A percentile compares a stretch with the other conserved stretches of the same genome.
Evolutionary conservation across 805 yeast genomes (phyloP).

Genomic region (Saccharomyces jurei): DNA sequence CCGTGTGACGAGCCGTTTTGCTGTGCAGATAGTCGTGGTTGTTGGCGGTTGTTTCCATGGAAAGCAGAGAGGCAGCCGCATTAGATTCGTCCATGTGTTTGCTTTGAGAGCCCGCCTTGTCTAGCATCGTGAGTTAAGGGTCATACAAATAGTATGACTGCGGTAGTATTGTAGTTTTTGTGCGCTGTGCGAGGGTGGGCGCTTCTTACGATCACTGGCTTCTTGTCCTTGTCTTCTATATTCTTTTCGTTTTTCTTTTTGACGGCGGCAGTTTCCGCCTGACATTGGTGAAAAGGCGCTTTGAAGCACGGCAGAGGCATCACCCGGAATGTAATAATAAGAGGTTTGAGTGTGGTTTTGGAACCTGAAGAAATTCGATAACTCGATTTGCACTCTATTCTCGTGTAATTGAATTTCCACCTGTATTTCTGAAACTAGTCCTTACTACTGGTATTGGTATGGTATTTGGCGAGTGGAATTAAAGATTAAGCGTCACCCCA

Average conservation of each 20-base stretch:
- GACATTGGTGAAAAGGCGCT: neutral
- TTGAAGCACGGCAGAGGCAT: neutral
- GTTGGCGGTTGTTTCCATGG: neutral
- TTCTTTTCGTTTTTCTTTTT: neutral
- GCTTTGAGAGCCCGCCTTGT: neutral
- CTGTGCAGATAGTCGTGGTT: neutral
- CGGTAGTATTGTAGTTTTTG: neutral
- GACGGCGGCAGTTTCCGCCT: neutral
- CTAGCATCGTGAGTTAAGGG: neutral
- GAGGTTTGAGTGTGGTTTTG: neutral
- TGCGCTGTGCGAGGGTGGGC: neutral
- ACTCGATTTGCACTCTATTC: neutral
- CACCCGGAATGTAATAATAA: neutral
- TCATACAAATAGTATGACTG: neutral
- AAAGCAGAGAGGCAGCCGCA: neutral
- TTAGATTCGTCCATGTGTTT: neutral
- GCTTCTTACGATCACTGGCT: neutral
- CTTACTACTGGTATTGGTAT: neutral
- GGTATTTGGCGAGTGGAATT: neutral
- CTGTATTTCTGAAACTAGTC: neutral
- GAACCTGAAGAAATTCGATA: no score
- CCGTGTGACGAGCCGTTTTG: neutral
- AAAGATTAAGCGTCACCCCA: neutral
- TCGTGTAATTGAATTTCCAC: neutral
- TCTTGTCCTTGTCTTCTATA: neutral